Evolutionary conservation across 192 early-diverging fungal species (phyloP).

Genomic region (Podila clonocystis): DNA sequence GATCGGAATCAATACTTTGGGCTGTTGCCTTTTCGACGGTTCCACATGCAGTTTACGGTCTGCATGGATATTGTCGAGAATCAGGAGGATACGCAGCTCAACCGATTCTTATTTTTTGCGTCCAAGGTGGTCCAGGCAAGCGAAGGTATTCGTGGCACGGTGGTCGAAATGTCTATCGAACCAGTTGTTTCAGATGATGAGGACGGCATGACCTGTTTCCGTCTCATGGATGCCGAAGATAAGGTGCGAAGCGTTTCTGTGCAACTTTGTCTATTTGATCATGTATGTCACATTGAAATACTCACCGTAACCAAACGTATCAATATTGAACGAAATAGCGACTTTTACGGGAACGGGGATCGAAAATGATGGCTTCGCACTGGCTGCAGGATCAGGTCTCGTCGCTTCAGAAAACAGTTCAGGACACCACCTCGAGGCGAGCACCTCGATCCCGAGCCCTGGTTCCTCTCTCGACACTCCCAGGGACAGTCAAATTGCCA

Average conservation of each 20-base stretch:
- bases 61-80: constrained; percentile 28
- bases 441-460: constrained; percentile 7
- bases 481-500: constrained; percentile 1
- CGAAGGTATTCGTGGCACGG: constrained; percentile 40
- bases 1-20: constrained; percentile 30
- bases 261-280: background rate
- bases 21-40: constrained; percentile 37
- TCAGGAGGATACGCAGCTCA: constrained; percentile 15
- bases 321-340: constrained; percentile 10
- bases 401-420: constrained; percentile 31
- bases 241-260: constrained; percentile 14
- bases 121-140: constrained; percentile 39
- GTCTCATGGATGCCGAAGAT: constrained; percentile 40
- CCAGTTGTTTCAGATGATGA: constrained; percentile 2
- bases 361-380: constrained; percentile 41
- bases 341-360: constrained; percentile 37
- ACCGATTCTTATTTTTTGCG: constrained; percentile 28
- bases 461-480: constrained; percentile 18
- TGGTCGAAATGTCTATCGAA: constrained; percentile 32
- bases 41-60: constrained; percentile 24
- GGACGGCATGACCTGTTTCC: constrained; percentile 12
- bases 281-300: background rate
- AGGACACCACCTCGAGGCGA: constrained; percentile 9
- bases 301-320: too few species aligned
- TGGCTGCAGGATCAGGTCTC: constrained; percentile 50